Base-by-base conservation (phyloP, 108 stramenopile species). In the Cyclotella choctawhatcheeana region DNA sequence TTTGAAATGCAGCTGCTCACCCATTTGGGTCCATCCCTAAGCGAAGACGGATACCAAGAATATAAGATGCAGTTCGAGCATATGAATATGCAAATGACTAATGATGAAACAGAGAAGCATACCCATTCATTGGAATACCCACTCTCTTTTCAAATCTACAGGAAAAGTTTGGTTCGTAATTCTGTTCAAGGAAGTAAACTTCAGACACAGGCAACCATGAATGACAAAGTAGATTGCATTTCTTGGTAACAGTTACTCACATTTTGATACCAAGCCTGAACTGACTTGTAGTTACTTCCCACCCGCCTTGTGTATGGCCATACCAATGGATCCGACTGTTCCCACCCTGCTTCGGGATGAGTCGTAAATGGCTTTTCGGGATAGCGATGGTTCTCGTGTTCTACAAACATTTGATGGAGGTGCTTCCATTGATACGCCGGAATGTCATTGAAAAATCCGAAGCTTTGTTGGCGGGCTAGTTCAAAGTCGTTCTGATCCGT, bases 151-250 rank as follows among this genome's bases (percentile, higher is more conserved):
- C 79, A 62, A 82, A 81, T 18, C 67, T 75, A 62, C 90, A 91
- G 3, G 76, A 61, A 62, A 88, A 85, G 31, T 71, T 67, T 12
- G 90, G 90, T 27, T 91, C 90, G 44, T 54, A 85, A 72, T 83
- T 88, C 43, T 58, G 26, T 24, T 27, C n/a, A n/a, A n/a, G 51
- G 50, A 31, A 22, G 10, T 24, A 52, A 1, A 10, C 2, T 52
- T 1, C 3, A 22, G 10, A 22, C 22, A 5, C 20, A 24, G 20
- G 1, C 51, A 18, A 52, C 12, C 21, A 1, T 24, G 22, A 52
- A 25, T 22, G 56, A 7, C 44, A 12, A 24, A n/a, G 7, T 6
- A 8, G 54, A 18, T 43, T 56, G 59, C 37, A 32, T 50, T 56
- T n/a, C n/a, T n/a, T n/a, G n/a, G n/a, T n/a, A n/a, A n/a, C n/a